These are phyloP conservation scores for Ceratonia siliqua DNA, from an alignment of 306 rosid species.

Conservation along the genomic window DNA sequence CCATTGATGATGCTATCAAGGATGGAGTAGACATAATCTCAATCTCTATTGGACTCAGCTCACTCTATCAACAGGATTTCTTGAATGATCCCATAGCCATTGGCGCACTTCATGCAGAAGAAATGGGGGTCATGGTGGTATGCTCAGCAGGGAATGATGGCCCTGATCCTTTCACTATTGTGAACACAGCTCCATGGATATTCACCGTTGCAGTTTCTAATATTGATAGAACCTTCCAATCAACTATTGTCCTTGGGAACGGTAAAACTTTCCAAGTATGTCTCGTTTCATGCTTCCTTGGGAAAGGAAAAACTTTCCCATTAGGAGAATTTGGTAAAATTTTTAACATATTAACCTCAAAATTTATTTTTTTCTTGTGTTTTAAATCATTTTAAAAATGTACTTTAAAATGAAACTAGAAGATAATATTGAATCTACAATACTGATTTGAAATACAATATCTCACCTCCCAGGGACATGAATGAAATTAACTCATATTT, in stretches of 20 bases:
- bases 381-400: too few species aligned
- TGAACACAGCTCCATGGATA: slow-evolving; percentile 87
- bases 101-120: slow-evolving; percentile 90
- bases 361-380: too few species aligned
- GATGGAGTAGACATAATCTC: slow-evolving; percentile 93
- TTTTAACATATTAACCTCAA: not conserved
- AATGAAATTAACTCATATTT: not conserved
- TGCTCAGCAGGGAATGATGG: slow-evolving; percentile 96
- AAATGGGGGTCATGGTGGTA: slow-evolving; percentile 76
- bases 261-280: slow-evolving; percentile 60
- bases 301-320: not conserved
- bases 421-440: not conserved
- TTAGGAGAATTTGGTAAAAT: not conserved
- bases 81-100: slow-evolving; percentile 78
- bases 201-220: slow-evolving; percentile 89
- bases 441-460: too few species aligned
- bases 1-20: slow-evolving; percentile 79
- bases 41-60: slow-evolving; percentile 75
- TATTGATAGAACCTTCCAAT: slow-evolving; percentile 78
- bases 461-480: too few species aligned
- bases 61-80: slow-evolving; percentile 64
- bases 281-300: not conserved
- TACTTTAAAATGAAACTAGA: too few species aligned
- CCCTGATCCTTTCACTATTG: slow-evolving; percentile 70
- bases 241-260: slow-evolving; percentile 71